Evolutionary conservation across 2,329 filamentous ascomycete species (phyloP), one percentile per base, ranked within the genome.

Genomic region (Domatiomyces globalis): DNA sequence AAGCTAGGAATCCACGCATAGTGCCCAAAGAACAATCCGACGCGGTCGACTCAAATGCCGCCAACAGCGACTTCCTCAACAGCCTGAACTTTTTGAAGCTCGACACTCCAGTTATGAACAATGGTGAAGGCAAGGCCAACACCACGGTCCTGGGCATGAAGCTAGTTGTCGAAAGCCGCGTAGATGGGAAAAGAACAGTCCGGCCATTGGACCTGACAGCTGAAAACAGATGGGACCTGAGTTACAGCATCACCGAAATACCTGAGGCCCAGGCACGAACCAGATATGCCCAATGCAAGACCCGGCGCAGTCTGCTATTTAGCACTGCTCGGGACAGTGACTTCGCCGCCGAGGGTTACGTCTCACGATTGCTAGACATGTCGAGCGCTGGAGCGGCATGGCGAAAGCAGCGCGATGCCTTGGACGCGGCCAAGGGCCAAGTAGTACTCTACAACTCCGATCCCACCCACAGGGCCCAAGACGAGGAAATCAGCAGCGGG

Each of bases 171-270:
- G 79, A 79, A 57, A 92, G 85, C 70, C 78, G 77, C 56, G 76
- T 94, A 50, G 83, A 92, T 61, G 81, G 77, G 17, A 50, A 70
- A 10, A 75, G 77, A 50, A 78, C 87, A 1, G 63, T 70, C 0
- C 80, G 87, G 2, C 85, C 87, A 0, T 57, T 67, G 1, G 59
- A 72, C 0, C 63, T 83, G 45, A 65, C 49, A 0, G 29, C 60
- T 12, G 18, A 60, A 0, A 74, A 80, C 57, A 62, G 69, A 6
- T 95, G 89, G 89, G 65, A 69, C 0, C 71, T 95, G n/a, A 80
- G 92, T 60, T 95, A 94, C 66, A 75, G 81, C 36, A 69, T 95
- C 46, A 74, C 76, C 45, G 84, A 89, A 57, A 70, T 88, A 1
- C 49, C 66, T 0, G 56, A 66, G 2, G 43, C 56, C 0, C 68